Evolutionary conservation across 2,329 filamentous ascomycete genomes (phyloP), one percentile per base, ranked within the genome.

Genomic region (Calcarisporium arbuscula): DNA sequence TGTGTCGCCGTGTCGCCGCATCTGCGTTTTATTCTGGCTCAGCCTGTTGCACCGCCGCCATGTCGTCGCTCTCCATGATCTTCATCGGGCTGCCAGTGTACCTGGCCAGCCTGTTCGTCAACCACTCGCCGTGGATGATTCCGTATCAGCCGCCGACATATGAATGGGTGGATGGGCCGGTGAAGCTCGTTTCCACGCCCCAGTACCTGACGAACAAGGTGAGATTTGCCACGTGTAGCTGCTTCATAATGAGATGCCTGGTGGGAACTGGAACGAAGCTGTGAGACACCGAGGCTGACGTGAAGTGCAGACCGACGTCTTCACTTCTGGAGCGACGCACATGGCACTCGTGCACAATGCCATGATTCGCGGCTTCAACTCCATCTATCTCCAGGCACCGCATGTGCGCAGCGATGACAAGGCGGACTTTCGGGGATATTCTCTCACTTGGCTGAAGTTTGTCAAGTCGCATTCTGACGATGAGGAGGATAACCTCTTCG

Each of bases 321-420:
- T 77, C 53, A 75, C 71, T 2, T 65, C 63, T 0, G 72, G 71
- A 16, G 74, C 76, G 0, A 75, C 73, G 12, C 71, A 80, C 54
- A 80, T 79, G 75, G 64, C 67, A 4, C 53, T 79, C 33, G 59
- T 77, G 32, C 75, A 81, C 62, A 81, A 81, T 47, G 61, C 70
- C 36, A 72, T 81, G 47, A 70, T 80, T 42, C 72, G 77, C 27
- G 73, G 74, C 35, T 77, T 74, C 61, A 81, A 82, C 55, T 71
- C 67, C 47, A 77, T 82, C 49, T 77, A 73, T 51, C 65, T 70
- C 26, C 77, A 80, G 52, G 74, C 73, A 1, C 64, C 67, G 9
- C 60, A 70, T 45, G 54, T 80, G 27, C 51, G 62, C 8, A 62
- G 65, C 3, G 52, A 53, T n/a, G 73, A 80, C 51, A 68, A 68